Percentiles rank a stretch among this genome's conserved stretches.
phyloP scores from a whole-genome alignment of 23 red algal species.

The Chondrus crispus region DNA sequence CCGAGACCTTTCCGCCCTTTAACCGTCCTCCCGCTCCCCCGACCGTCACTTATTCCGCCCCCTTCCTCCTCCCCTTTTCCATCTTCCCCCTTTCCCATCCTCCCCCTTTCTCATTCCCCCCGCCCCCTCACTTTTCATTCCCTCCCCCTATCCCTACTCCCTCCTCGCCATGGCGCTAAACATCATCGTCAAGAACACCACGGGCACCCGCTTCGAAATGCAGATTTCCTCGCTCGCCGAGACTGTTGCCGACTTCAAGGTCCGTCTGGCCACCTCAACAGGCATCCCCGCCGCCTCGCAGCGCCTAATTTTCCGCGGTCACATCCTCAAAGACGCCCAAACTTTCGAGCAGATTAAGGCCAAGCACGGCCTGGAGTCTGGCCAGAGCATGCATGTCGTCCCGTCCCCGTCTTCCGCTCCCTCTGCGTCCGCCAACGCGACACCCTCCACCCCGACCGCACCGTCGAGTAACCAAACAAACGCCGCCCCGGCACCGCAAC shows the following conservation, averaged over 20 bases:
- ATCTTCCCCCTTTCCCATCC: neutral
- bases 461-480: neutral
- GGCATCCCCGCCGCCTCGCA: constrained; percentile 72
- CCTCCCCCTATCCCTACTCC: neutral
- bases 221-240: constrained; percentile 67
- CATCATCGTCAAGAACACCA: constrained; percentile 84
- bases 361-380: constrained; percentile 84
- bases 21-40: no score
- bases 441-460: neutral
- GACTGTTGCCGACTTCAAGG: constrained; percentile 82
- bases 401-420: constrained; percentile 15
- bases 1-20: no score
- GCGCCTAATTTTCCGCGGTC: constrained; percentile 96
- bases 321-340: constrained; percentile 89
- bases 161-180: constrained; percentile 20
- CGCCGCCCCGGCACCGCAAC: neutral
- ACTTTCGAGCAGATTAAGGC: constrained; percentile 79
- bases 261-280: constrained; percentile 51
- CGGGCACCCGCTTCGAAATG: constrained; percentile 86
- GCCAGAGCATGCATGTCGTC: constrained; percentile 98
- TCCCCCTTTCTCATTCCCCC: neutral
- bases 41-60: no score
- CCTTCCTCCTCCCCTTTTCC: neutral
- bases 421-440: neutral
- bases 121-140: neutral